Conservation (phyloP, 805 yeast genomes). For the Monosporozyma aerobia region DNA sequence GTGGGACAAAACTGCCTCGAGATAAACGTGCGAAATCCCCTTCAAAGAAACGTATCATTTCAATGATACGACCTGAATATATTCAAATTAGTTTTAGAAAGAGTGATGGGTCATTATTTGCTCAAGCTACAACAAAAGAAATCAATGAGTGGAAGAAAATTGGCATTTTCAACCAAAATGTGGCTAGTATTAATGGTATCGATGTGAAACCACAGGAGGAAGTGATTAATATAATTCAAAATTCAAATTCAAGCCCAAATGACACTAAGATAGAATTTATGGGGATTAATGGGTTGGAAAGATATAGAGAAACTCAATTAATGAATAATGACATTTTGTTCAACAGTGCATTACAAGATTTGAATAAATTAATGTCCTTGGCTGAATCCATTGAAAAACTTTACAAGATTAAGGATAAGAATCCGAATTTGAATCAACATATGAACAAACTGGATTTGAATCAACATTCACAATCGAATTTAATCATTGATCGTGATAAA, state of each 20-base stretch:
- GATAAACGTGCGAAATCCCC: not conserved
- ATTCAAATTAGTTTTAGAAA: conserved; percentile 68
- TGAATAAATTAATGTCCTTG: conserved; percentile 66
- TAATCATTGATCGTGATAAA: conserved; percentile 29
- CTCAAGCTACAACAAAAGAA: conserved; percentile 35
- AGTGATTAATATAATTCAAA: not conserved
- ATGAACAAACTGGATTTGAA: conserved; percentile 4
- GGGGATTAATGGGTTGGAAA: conserved; percentile 69
- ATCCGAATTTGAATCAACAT: conserved; percentile 1
- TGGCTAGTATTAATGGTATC: conserved; percentile 29
- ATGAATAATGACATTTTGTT: conserved; percentile 52
- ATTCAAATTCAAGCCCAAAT: not conserved
- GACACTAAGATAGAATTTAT: conserved; percentile 30
- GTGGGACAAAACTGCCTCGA: conserved; percentile 51
- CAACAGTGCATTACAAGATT: conserved; percentile 62
- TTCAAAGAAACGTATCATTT: not conserved
- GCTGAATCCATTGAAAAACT: conserved; percentile 63
- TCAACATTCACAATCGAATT: conserved; percentile 10
- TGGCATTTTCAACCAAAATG: conserved; percentile 21
- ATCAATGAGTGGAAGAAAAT: conserved; percentile 34
- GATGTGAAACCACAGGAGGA: conserved; percentile 8
- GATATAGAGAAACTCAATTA: conserved; percentile 43
- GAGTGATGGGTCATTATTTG: conserved; percentile 54
- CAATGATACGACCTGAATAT: conserved; percentile 11
- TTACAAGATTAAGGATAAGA: conserved; percentile 20